Base-by-base conservation (phyloP, 1,139 yeast species). In the Protomyces gravidus region DNA sequence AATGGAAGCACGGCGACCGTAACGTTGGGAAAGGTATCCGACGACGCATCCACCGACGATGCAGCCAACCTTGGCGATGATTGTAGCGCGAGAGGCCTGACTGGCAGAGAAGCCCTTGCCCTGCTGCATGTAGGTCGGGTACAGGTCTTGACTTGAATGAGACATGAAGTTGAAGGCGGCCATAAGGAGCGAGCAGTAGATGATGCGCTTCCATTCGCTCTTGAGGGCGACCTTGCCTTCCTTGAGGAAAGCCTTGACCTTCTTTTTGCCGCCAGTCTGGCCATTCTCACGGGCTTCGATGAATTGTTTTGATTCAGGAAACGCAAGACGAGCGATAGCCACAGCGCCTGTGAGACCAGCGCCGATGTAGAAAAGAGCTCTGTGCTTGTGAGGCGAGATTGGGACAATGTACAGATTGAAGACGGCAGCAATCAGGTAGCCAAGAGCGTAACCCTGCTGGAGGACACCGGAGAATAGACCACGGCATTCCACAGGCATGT, bases 301-400 rank as follows among this genome's bases (percentile, higher is more conserved):
- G 71, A 77, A 84, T 13, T 79, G 78, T 51, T 80, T 80, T 9
- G 86, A 82, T 68, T 84, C 87, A 19, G 86, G 86, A 28, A 82
- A 73, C 19, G 68, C 61, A 59, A 78, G 64, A 70, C 89, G 78
- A 78, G 82, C 82, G 40, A 73, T 65, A 60, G 81, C 76, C 64
- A 85, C 77, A 15, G 83, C 69, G 46, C 80, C 78, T 27, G 86
- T 83, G 11, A 84, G 80, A 27, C 89, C 86, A 25, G 94, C 83
- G 56, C 86, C 82, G 67, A 88, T 85, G 89, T 92, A 86, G 71
- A 83, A 85, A 64, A 86, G 75, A 1, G 89, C 79, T 68, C 92
- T 78, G 95, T 95, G 87, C 1, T 80, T 78, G 65, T 81, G 79
- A 1, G 72, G 62, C 7, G 82, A 72, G 63, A 78, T 79, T 71